Evolutionary conservation across 345 rosid genomes (phyloP).

Genomic region (Salix exigua): DNA sequence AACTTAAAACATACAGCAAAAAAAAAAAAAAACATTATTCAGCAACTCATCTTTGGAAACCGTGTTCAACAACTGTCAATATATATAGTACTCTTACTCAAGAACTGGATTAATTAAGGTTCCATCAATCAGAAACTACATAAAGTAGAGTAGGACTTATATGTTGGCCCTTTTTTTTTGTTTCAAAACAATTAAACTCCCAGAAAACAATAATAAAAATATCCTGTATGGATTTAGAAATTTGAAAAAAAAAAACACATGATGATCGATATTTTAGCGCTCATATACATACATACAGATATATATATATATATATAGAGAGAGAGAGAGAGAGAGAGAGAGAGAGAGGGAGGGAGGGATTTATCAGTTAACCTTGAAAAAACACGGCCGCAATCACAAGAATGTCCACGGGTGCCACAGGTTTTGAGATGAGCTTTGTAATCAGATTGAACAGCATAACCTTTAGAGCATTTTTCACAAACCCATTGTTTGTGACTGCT

Average conservation of each 20-base stretch:
- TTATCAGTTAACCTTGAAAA: conserved; percentile 63
- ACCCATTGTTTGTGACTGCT: conserved; percentile 93
- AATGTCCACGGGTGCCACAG: conserved; percentile 94
- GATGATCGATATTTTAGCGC: neutral
- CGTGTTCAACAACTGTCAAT: conserved; percentile 28
- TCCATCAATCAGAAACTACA: conserved; percentile 17
- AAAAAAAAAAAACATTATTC: neutral
- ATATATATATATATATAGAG: too few species aligned
- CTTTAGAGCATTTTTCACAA: conserved; percentile 83
- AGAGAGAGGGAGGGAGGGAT: neutral
- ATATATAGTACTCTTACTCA: conserved; percentile 7
- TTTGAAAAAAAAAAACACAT: neutral
- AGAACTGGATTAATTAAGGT: conserved; percentile 24
- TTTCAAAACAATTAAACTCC: too few species aligned
- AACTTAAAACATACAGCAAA: neutral
- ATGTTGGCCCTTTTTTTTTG: too few species aligned
- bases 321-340: rapidly evolving
- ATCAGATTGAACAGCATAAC: conserved; percentile 96
- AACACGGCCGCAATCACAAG: conserved; percentile 96
- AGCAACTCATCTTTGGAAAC: conserved; percentile 33
- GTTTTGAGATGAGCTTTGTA: conserved; percentile 97
- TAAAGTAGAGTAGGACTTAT: too few species aligned
- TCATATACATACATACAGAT: too few species aligned
- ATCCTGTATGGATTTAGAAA: too few species aligned
- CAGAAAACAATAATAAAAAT: neutral